Evolutionary conservation across 139 green algal species (phyloP).

Genomic region (Axilococcus clingmanii): DNA sequence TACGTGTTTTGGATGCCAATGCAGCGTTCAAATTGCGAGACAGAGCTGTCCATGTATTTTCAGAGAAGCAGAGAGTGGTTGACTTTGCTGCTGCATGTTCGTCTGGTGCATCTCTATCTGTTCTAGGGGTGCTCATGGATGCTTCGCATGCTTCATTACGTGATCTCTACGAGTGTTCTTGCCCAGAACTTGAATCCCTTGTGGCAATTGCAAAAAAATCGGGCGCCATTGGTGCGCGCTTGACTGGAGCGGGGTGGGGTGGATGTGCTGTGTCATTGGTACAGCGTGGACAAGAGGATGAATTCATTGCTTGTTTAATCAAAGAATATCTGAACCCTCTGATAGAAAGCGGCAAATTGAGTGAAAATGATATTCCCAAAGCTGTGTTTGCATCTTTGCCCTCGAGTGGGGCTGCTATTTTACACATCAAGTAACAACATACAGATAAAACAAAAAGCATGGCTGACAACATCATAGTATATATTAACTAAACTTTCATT

Average conservation of each 20-base stretch:
- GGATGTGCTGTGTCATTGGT: conserved; percentile 86
- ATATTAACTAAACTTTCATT: no score
- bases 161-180: conserved; percentile 85
- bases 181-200: conserved; percentile 80
- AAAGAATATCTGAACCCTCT: conserved; percentile 22
- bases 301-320: conserved; percentile 45
- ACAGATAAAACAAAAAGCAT: no score
- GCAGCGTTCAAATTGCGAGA: conserved; percentile 55
- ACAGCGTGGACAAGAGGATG: conserved; percentile 28
- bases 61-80: conserved; percentile 64
- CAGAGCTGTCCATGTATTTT: conserved; percentile 71
- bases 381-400: conserved; percentile 47
- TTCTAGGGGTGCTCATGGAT: conserved; percentile 82
- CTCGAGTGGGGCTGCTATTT: conserved; percentile 37
- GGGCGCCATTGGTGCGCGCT: conserved; percentile 69
- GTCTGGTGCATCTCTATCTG: conserved; percentile 23
- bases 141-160: conserved; percentile 71
- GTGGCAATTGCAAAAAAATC: conserved; percentile 40
- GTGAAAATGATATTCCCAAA: conserved; percentile 10
- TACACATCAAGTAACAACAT: conserved; percentile 15
- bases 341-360: conserved; percentile 16
- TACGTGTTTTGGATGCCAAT: conserved; percentile 31
- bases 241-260: conserved; percentile 91
- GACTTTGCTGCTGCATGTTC: conserved; percentile 42
- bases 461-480: no score